Percentiles rank a stretch among this genome's conserved stretches.
Evolutionary conservation across 139 green algal genomes (phyloP).

Genomic region (Chlamydomonas urium): DNA sequence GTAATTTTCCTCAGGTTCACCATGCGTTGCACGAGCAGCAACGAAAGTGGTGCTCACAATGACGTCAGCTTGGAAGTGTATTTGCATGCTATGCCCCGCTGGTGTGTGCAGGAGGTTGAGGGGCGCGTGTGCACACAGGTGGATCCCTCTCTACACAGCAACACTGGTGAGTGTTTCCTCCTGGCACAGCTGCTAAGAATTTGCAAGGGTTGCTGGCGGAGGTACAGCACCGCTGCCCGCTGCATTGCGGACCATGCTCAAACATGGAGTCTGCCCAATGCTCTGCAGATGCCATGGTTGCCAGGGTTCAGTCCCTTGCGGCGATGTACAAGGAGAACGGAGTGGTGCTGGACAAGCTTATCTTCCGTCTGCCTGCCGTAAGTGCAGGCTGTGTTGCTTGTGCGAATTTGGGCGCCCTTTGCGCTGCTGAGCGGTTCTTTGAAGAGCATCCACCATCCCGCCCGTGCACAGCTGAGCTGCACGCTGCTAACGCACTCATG

Average conservation of each 20-base stretch:
- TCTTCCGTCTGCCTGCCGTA: conserved; percentile 10
- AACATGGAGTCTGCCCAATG: neutral
- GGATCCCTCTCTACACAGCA: neutral
- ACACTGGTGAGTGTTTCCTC: conserved; percentile 1
- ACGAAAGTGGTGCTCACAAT: neutral
- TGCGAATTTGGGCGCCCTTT: neutral
- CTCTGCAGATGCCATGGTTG: conserved; percentile 6
- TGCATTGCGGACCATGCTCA: neutral
- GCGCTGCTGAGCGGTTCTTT: neutral
- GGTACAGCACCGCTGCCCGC: neutral
- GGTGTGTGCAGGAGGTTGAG: conserved; percentile 2
- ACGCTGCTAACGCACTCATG: neutral
- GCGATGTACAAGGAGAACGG: neutral
- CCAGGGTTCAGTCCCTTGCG: neutral
- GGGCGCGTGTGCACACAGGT: conserved; percentile 13
- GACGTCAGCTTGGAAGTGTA: neutral
- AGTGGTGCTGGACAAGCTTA: neutral
- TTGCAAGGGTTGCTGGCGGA: neutral
- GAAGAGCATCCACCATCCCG: neutral
- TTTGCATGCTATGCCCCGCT: neutral
- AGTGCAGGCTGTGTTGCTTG: neutral
- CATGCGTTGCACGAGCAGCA: neutral
- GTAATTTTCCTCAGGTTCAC: neutral
- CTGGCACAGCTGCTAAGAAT: neutral
- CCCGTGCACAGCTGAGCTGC: neutral